Evolutionary conservation across 2,329 filamentous ascomycete species (phyloP), one percentile per base, ranked within the genome.

Genomic region (Fusarium oligoseptatum): DNA sequence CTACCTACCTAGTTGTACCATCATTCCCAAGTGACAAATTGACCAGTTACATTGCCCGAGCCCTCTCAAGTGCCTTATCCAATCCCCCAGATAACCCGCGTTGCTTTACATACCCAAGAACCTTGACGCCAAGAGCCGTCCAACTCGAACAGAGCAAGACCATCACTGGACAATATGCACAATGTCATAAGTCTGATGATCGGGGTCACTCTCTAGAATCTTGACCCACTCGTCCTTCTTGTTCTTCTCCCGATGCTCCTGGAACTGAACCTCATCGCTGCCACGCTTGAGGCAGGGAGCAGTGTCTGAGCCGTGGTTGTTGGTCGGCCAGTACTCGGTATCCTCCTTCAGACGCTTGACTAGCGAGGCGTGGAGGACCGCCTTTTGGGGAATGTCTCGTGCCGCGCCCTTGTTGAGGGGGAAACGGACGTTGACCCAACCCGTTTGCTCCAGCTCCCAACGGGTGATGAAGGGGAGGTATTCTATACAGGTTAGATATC

Each of bases 301-400:
- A n/a, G 76, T 69, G 3, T 39, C 17, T 0, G 76, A 80, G 64
- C 80, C 79, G 39, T 81, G 83, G 70, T 85, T 83, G 66, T 85
- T 82, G 9, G n/a, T 17, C 0, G 83, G 80, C 9, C 64, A 63
- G 69, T 85, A 83, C 0, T 64, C 62, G 2, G 65, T 2, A 60
- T 82, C 72, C 20, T 82, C 77, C 3, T 68, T 60, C 27, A 85
- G 74, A 22, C 83, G 77, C 76, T 80, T 81, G 7, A 83, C 34
- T 4, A 85, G 67, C 14, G 83, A 84, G 58, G 82, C 81, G 39
- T 85, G 84, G 0, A 85, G 67, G 0, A 83, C 81, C 0, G 84
- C 84, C 39, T 84, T 81, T 10, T 68, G 72, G 0, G 84, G 84
- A 15, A 85, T 85, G 37, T 85, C 84, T 6, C 84, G 82, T 4